These are phyloP conservation scores for Bruguiera sexangula DNA, from an alignment of 345 rosid genomes.

Conservation along the genomic window DNA sequence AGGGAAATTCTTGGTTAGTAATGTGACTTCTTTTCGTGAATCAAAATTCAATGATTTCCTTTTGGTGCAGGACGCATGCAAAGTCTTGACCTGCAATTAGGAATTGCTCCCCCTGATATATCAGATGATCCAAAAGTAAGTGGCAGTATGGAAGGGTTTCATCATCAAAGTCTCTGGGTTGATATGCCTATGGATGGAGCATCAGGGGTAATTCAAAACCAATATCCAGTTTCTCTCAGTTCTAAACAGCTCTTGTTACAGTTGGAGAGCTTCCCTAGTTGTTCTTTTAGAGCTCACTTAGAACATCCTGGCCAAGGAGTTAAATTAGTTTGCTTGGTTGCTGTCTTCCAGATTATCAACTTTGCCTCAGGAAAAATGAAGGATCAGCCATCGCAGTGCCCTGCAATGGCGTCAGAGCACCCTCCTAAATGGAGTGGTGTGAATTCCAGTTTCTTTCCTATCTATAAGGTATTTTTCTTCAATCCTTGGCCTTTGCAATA, in stretches of 20 bases:
- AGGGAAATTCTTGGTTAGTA: background rate
- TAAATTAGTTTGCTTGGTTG: too few relatives aligned
- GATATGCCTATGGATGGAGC: slow-evolving; percentile 19
- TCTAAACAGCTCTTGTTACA: background rate
- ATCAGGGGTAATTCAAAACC: slow-evolving; percentile 24
- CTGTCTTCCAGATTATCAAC: slow-evolving; percentile 27
- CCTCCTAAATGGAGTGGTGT: slow-evolving; percentile 31
- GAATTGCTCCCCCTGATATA: slow-evolving; percentile 46
- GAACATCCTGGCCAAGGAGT: background rate
- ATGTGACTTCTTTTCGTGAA: background rate
- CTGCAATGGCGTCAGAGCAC: slow-evolving; percentile 32
- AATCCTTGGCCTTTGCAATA: background rate
- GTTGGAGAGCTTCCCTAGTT: background rate
- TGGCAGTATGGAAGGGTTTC: slow-evolving; percentile 11
- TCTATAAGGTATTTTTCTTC: slow-evolving; percentile 33
- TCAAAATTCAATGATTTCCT: slow-evolving; percentile 2
- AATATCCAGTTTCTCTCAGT: slow-evolving; percentile 1
- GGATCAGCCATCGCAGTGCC: slow-evolving; percentile 22
- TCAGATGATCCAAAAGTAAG: slow-evolving; percentile 21
- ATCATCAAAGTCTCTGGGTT: slow-evolving; percentile 18
- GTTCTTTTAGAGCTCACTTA: background rate
- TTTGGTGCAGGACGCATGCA: slow-evolving; percentile 30
- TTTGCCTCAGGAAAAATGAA: slow-evolving; percentile 25
- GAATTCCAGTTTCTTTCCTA: slow-evolving; percentile 40
- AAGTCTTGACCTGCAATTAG: slow-evolving; percentile 53